Percentiles rank a stretch among this genome's conserved stretches.
These are phyloP conservation scores for Knoxia roxburghii DNA, from an alignment of 257 asterid species.

Conservation along the genomic window DNA sequence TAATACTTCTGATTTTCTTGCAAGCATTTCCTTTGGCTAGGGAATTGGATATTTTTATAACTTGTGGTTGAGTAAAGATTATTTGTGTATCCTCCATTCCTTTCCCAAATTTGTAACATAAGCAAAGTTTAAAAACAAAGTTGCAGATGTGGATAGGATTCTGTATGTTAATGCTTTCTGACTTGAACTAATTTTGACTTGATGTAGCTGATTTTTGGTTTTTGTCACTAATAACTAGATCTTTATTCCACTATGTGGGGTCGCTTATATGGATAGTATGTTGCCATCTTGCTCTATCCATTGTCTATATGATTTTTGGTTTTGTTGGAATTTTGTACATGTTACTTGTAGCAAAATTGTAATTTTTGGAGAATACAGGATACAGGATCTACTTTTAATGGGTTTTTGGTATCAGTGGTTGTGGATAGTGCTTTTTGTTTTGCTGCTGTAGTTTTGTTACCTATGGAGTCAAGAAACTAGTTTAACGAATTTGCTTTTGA, in stretches of 20 bases:
- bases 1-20: not conserved
- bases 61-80: not conserved
- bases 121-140: not conserved
- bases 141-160: not conserved
- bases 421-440: not conserved
- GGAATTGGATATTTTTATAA: not conserved
- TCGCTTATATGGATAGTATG: too few species aligned
- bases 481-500: not conserved
- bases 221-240: too few species aligned
- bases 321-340: not conserved
- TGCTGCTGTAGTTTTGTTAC: not conserved
- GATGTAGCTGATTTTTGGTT: not conserved
- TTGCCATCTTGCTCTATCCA: too few species aligned
- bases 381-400: not conserved
- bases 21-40: not conserved
- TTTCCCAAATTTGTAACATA: not conserved
- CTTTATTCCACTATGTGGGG: too few species aligned
- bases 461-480: not conserved
- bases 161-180: not conserved
- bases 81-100: not conserved
- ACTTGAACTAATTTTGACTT: not conserved
- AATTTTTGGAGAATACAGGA: not conserved
- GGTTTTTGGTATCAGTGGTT: not conserved
- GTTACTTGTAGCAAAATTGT: not conserved
- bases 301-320: too few species aligned